Percentiles rank a stretch among this genome's conserved stretches.
Conservation (phyloP, 2,329 filamentous ascomycete genomes). For the Emericellopsis atlantica region DNA sequence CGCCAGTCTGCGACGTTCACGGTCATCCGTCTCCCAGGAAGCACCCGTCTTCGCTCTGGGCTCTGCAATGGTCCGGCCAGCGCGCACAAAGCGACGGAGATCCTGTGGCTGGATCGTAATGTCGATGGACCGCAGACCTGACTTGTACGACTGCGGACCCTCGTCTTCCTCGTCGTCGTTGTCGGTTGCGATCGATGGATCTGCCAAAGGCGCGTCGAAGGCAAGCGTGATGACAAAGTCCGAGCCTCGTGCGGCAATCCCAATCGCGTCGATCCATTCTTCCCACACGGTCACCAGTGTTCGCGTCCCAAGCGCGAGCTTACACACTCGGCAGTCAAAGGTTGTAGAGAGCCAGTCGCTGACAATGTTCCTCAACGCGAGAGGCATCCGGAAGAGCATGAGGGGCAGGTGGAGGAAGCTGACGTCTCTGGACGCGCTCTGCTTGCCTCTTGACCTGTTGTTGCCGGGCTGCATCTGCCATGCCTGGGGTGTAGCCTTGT, state of each 20-base stretch:
- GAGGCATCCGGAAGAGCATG: constrained; percentile 42
- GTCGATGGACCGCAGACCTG: constrained; percentile 31
- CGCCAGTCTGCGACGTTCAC: constrained; percentile 30
- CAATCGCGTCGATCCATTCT: constrained; percentile 30
- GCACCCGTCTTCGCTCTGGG: constrained; percentile 3
- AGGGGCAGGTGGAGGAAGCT: constrained; percentile 36
- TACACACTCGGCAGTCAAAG: constrained; percentile 43
- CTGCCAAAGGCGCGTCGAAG: constrained; percentile 28
- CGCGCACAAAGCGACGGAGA: constrained; percentile 29
- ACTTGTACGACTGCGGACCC: constrained; percentile 7
- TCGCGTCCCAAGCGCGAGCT: constrained; percentile 34
- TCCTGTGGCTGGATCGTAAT: constrained; percentile 37
- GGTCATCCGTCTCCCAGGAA: constrained; percentile 17
- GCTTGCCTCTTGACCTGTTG: not conserved
- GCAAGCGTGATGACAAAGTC: constrained; percentile 39
- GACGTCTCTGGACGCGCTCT: constrained; percentile 4
- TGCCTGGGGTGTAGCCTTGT: not conserved
- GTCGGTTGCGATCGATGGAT: not conserved
- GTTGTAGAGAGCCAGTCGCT: constrained; percentile 36
- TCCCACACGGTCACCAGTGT: constrained; percentile 38
- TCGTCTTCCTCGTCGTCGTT: constrained; percentile 4
- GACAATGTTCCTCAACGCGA: constrained; percentile 33
- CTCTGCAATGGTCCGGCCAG: constrained; percentile 17
- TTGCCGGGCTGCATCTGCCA: constrained; percentile 10
- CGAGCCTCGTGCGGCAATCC: constrained; percentile 17